Base-by-base conservation (phyloP, 768 basidiomycete species). In the Russula sp. region DNA sequence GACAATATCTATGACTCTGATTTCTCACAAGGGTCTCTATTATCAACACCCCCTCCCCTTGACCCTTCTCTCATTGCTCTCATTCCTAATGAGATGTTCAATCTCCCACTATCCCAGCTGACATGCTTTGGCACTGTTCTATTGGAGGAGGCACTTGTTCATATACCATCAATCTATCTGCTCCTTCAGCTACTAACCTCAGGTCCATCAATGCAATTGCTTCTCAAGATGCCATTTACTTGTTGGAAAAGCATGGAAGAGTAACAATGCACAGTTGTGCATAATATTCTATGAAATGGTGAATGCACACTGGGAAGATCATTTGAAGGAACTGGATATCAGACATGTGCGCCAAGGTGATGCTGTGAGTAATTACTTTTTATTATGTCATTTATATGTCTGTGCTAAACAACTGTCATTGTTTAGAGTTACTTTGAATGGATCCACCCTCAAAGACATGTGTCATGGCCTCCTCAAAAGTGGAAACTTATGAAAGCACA, bases 91-190 rank as follows among this genome's bases (percentile, higher is more conserved):
- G 73, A 74, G 55, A 71, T 78, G 54, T 73, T 71, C 42, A 54
- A 69, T 10, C 71, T 0, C 84, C 84, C 7, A 62, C 67, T 0
- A 73, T 84, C 44, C 78, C 76, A 10, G 71, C 72, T 3, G 73
- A 79, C 32, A 78, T 83, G 64, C 75, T 74, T 24, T 88, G 86
- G 86, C 71, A 73, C 66, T 88, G 86, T 67, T 78, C 80, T 11
- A 69, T 78, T 44, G 69, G 65, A 50, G 70, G 49, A 54, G 54
- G 59, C 38, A 46, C 40, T 8, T 88, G 86, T 71, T 24, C 62
- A 6, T 77, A 81, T 63, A 52, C 66, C 0, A 79, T 87, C 56
- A 77, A 87, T 71, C 67, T 88, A 14, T 72, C 81, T 38, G 63
- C 78, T 36, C 73, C 80, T 38, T 73, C 73, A 5, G 72, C 74